These are phyloP conservation scores for Hydnomerulius pinastri DNA, from an alignment of 768 basidiomycete species.

Conservation along the genomic window DNA sequence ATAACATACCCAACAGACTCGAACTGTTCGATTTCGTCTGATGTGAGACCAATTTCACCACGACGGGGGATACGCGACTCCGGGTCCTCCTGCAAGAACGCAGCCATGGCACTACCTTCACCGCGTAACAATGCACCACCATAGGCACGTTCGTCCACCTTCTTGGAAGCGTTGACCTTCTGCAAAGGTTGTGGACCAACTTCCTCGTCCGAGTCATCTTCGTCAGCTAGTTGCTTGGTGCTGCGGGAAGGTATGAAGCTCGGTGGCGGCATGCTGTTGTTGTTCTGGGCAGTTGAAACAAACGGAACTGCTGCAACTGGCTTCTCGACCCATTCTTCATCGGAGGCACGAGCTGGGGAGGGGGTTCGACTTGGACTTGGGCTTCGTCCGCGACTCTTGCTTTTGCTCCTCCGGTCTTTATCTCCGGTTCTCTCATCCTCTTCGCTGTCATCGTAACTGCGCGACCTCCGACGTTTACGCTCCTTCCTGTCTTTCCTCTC, in stretches of 20 bases:
- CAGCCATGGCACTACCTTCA: slow-evolving; percentile 98
- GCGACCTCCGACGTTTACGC: slow-evolving; percentile 37
- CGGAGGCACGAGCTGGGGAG: slow-evolving; percentile 28
- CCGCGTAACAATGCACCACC: slow-evolving; percentile 89
- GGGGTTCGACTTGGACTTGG: slow-evolving; percentile 37
- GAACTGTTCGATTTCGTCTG: slow-evolving; percentile 83
- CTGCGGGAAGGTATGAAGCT: slow-evolving; percentile 16
- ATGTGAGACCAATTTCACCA: slow-evolving; percentile 95
- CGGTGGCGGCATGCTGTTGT: slow-evolving; percentile 26
- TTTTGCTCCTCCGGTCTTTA: slow-evolving; percentile 30
- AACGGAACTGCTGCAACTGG: slow-evolving; percentile 33
- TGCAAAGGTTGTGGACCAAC: slow-evolving; percentile 77
- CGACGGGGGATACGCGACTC: slow-evolving; percentile 92
- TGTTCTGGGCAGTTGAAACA: slow-evolving; percentile 22
- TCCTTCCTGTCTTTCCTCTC: slow-evolving; percentile 41
- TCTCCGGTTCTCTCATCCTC: slow-evolving; percentile 36
- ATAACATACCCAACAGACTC: slow-evolving; percentile 96
- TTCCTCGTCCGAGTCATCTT: slow-evolving; percentile 60
- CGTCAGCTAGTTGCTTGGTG: slow-evolving; percentile 26
- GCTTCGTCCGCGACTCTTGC: slow-evolving; percentile 34
- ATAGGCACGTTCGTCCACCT: slow-evolving; percentile 81
- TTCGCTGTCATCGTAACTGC: slow-evolving; percentile 36
- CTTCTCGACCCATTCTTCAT: slow-evolving; percentile 74
- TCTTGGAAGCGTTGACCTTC: slow-evolving; percentile 46
- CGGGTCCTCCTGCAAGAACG: slow-evolving; percentile 85